phyloP scores from a whole-genome alignment of 495 filamentous ascomycete genomes.

The Talaromyces thailandensis region DNA sequence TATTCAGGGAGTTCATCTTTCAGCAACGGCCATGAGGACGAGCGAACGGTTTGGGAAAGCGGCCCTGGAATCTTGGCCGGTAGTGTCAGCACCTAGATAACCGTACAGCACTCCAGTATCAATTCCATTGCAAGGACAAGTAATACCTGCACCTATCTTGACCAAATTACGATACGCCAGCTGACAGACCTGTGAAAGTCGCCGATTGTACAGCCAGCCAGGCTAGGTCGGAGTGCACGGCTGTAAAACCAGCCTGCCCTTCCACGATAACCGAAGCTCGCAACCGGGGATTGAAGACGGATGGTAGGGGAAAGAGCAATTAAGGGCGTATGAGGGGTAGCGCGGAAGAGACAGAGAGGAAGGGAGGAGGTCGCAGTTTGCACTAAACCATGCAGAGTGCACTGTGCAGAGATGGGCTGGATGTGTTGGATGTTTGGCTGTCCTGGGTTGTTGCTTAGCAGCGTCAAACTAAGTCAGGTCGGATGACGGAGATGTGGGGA shows the following conservation, averaged over 20 bases:
- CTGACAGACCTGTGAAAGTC: conserved; percentile 20
- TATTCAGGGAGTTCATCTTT: conserved; percentile 98
- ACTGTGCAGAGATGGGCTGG: not conserved
- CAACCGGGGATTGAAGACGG: not conserved
- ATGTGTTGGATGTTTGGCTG: not conserved
- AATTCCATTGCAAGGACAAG: not conserved
- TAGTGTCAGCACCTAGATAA: not conserved
- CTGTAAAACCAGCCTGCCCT: not conserved
- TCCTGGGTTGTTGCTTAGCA: not conserved
- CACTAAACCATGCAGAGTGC: not conserved
- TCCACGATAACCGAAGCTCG: not conserved
- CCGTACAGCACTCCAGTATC: not conserved
- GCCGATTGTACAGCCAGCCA: not conserved
- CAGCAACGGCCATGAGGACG: conserved; percentile 9
- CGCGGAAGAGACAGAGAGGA: not conserved
- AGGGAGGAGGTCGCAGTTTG: not conserved
- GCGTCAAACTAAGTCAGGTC: not conserved
- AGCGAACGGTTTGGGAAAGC: not conserved
- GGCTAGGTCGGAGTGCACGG: not conserved
- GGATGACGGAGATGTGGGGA: conserved; percentile 9
- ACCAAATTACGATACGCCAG: conserved; percentile 29
- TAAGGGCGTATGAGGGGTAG: not conserved
- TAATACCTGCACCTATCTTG: conserved; percentile 5
- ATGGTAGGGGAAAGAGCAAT: not conserved
- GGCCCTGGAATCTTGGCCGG: not conserved